These are phyloP conservation scores for Ilyonectria mors-panacis DNA, from an alignment of 2,329 filamentous ascomycete genomes.

Conservation along the genomic window DNA sequence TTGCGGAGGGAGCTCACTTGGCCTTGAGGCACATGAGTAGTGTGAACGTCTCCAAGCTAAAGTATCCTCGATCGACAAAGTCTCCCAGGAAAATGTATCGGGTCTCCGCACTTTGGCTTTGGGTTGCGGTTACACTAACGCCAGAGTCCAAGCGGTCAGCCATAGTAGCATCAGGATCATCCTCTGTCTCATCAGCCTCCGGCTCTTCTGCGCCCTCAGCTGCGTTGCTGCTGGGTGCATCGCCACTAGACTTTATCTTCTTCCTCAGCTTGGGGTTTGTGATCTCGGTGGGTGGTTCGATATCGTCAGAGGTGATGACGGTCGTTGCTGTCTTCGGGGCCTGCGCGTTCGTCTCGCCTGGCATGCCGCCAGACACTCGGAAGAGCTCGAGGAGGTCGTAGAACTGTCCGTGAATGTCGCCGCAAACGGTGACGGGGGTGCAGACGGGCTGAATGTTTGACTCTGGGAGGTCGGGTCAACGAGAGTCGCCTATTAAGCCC, in stretches of 20 bases:
- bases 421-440: conserved; percentile 96
- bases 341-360: conserved; percentile 82
- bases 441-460: conserved; percentile 99
- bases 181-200: conserved; percentile 60
- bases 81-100: conserved; percentile 81
- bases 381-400: conserved; percentile 98
- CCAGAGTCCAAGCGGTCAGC: conserved; percentile 54
- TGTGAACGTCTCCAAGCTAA: conserved; percentile 98
- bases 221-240: conserved; percentile 63
- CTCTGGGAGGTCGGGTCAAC: conserved; percentile 68
- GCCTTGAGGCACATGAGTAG: conserved; percentile 95
- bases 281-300: conserved; percentile 92
- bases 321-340: conserved; percentile 77
- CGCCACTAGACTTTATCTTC: conserved; percentile 75
- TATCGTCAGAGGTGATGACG: conserved; percentile 89
- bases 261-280: conserved; percentile 89
- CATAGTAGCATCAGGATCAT: conserved; percentile 48
- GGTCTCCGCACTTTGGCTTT: conserved; percentile 65
- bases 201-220: conserved; percentile 65
- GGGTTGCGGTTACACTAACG: conserved; percentile 53
- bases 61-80: conserved; percentile 97
- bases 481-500: conserved; percentile 10
- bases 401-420: conserved; percentile 98
- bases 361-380: conserved; percentile 96
- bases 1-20: conserved; percentile 60